Conservation (phyloP, 1,139 yeast genomes). For the Zygoascus meyerae region DNA sequence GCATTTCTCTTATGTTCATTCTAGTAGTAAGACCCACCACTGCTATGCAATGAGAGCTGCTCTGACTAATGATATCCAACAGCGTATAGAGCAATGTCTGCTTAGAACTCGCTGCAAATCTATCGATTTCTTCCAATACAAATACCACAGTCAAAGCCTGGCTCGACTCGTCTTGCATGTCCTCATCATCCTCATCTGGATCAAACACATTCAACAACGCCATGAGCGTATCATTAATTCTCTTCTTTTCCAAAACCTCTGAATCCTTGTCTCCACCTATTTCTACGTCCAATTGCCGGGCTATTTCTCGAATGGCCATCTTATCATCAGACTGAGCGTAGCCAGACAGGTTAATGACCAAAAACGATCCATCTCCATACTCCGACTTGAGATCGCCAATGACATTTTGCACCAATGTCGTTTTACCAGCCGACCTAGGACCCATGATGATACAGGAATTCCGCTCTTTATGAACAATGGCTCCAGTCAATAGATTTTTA, state of each 20-base stretch:
- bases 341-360: constrained; percentile 64
- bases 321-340: constrained; percentile 68
- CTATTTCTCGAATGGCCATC: constrained; percentile 77
- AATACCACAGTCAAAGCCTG: constrained; percentile 45
- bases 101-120: constrained; percentile 54
- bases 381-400: constrained; percentile 41
- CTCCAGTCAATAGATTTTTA: constrained; percentile 53
- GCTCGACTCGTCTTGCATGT: constrained; percentile 27
- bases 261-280: constrained; percentile 21
- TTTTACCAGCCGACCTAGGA: constrained; percentile 73
- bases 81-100: constrained; percentile 83
- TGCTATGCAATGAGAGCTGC: constrained; percentile 65
- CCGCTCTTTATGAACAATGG: constrained; percentile 66
- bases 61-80: constrained; percentile 75
- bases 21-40: constrained; percentile 77
- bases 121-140: constrained; percentile 79
- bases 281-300: constrained; percentile 65
- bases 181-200: constrained; percentile 27
- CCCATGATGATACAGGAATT: constrained; percentile 79
- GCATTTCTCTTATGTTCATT: constrained; percentile 66
- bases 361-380: constrained; percentile 41
- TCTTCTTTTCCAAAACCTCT: constrained; percentile 36
- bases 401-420: constrained; percentile 56
- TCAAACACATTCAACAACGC: constrained; percentile 42
- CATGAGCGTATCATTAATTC: constrained; percentile 50